Base-by-base conservation (phyloP, 805 yeast genomes). In the Candida methanosorbosa region DNA sequence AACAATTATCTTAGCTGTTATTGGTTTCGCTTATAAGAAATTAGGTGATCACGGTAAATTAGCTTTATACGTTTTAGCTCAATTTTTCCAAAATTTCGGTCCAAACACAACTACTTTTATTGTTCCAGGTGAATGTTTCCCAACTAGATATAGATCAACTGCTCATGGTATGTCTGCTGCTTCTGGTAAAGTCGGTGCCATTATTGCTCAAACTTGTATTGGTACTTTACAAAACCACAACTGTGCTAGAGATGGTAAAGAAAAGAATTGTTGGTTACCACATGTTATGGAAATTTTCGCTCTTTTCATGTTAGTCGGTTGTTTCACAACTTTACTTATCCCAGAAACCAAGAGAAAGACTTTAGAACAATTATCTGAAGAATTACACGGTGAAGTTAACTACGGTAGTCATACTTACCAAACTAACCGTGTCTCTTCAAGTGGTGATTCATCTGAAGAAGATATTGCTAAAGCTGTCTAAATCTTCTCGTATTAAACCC, bases 141-240 rank as follows among this genome's bases (percentile, higher is more conserved):
- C 95, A 59, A 86, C 96, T 38, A 79, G 95, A 71, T 86, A 85
- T 66, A 81, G 95, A 78, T 85, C 95, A 18, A 78, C 94, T 46
- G 95, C 95, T 32, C 96, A 86, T 52, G 96, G 96, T 71, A 71
- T 86, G 43, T 85, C 94, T 43, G 95, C 96, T 49, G 96, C 94
- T 34, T 61, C 76, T 23, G 96, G 95, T 70, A 86, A 86, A 61
- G 68, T 85, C 50, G 96, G 95, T 67, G 94, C 95, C 39, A 84
- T 86, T 48, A 75, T 86, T 68, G 95, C 95, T 19, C 92, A 81
- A 66, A 78, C 88, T 42, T 81, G 82, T 57, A 61, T 82, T 46
- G 92, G 95, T 71, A 84, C 94, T 44, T 71, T 86, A 51, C 70
- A 79, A 38, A 69, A 81, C 70, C 90, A 81, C 61, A 71, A 75